phyloP scores from a whole-genome alignment of 169 alveolate genomes.

The Eimeria maxima region DNA sequence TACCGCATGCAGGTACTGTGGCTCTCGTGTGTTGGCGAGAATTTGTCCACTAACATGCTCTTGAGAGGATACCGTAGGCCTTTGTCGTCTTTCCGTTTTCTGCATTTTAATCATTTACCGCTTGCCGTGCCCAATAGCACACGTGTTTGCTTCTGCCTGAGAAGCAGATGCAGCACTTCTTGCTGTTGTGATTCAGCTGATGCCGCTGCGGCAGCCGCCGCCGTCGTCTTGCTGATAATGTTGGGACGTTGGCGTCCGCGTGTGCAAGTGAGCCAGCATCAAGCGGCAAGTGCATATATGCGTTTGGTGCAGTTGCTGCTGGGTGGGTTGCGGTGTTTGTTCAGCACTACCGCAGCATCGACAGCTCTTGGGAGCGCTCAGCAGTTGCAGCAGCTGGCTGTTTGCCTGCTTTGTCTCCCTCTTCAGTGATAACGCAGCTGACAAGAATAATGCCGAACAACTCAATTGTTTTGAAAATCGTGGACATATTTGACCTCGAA shows the following conservation, averaged over 20 bases:
- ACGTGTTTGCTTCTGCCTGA: background rate
- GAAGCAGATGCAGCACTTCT: background rate
- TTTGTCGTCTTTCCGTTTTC: background rate
- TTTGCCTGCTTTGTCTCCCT: slow-evolving; percentile 23
- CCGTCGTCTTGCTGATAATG: background rate
- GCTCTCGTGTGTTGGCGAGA: background rate
- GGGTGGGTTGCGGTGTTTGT: background rate
- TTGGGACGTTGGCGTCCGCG: background rate
- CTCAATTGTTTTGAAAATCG: slow-evolving; percentile 89
- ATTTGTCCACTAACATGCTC: background rate
- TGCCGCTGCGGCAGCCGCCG: background rate
- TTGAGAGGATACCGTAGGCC: background rate
- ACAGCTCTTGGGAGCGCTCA: slow-evolving; percentile 40
- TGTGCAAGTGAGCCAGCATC: background rate
- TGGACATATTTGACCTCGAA: slow-evolving; percentile 92
- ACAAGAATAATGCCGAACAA: slow-evolving; percentile 58
- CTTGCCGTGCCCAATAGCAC: background rate
- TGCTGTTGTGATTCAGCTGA: background rate
- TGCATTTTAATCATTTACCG: background rate
- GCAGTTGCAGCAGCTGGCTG: background rate
- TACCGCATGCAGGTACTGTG: slow-evolving; percentile 74
- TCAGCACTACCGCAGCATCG: slow-evolving; percentile 64
- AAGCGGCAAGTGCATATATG: background rate
- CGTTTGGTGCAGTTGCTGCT: background rate
- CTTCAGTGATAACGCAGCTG: slow-evolving; percentile 36